These are phyloP conservation scores for Sphagnum fallax DNA, from an alignment of 228 moss, liverwort and hornwort species.

Conservation along the genomic window DNA sequence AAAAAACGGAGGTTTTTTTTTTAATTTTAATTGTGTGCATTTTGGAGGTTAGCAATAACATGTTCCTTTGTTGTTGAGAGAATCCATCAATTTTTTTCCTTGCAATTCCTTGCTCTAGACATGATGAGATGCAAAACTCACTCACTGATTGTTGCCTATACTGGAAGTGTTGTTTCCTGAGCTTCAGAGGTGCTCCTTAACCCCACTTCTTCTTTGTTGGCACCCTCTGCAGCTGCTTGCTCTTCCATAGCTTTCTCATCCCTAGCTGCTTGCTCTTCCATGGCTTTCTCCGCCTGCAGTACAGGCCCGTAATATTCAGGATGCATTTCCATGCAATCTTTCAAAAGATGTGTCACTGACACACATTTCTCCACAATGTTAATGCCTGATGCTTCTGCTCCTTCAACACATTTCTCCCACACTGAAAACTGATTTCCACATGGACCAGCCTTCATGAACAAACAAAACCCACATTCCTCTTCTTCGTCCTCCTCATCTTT, in stretches of 20 bases:
- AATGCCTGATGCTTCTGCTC: slow-evolving; percentile 36
- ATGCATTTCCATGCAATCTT: slow-evolving; percentile 51
- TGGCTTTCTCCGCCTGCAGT: slow-evolving; percentile 54
- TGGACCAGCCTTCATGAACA: slow-evolving; percentile 66
- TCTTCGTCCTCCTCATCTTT: slow-evolving; percentile 25
- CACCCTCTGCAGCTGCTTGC: not conserved
- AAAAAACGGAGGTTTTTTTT: no score
- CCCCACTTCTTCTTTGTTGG: no score
- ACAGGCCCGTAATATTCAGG: slow-evolving; percentile 58
- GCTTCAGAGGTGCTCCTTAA: no score
- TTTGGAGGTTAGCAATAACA: no score
- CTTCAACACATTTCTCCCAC: slow-evolving; percentile 66
- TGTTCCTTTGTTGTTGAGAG: no score
- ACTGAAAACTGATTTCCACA: slow-evolving; percentile 56
- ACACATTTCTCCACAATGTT: slow-evolving; percentile 63
- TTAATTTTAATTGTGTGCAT: no score
- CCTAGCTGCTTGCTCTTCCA: slow-evolving; percentile 24
- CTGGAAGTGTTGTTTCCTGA: no score
- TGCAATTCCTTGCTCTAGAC: no score
- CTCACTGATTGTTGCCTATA: no score
- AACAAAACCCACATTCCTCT: slow-evolving; percentile 57
- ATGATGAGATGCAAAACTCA: no score
- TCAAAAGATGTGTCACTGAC: slow-evolving; percentile 41
- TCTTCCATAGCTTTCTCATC: not conserved
- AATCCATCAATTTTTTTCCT: no score